Evolutionary conservation across 2,329 filamentous ascomycete genomes (phyloP), one percentile per base, ranked within the genome.

Genomic region (Microdochium nivale): DNA sequence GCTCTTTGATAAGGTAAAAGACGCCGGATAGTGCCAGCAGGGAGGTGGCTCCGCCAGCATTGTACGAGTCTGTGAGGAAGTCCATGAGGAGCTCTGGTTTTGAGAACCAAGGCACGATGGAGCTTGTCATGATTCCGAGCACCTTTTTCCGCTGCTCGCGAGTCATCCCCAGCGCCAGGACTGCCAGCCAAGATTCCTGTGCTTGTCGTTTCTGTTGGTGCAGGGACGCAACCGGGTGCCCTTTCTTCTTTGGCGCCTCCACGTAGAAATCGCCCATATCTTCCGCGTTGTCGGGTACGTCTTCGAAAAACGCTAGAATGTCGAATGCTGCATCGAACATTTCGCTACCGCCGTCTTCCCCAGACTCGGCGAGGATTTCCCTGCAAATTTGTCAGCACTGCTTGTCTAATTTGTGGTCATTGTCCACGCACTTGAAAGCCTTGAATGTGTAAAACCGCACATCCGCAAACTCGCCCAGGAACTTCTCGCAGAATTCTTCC

Each of bases 31-130:
- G 76, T 1, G 95, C 90, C 21, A 96, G 79, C 3, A 99, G 77
- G 3, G 94, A 92, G 48, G 85, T 90, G 14, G 90, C 87, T 46
- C 94, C 94, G 49, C 92, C 90, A 8, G 84, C 74, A 61, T 96
- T 80, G 72, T 95, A 97, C 27, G 86, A 95, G 70, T 94, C 89
- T n/a, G 90, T 96, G 51, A 99, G 73, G 68, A 97, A 99, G 71
- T 99, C 94, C 77, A 96, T 90, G 32, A 99, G 78, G 40, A 95
- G 77, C 63, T 97, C 92, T 1, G 90, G 87, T 55, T 90, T 88
- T 48, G 77, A 79, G 69, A 97, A 96, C 88, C 90, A 95, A 1
- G 92, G 91, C 24, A 88, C 87, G 59, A 96, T 89, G 32, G 83
- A 83, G 43, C 81, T 80, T 2, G 88, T 84, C 70, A 95, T 86